phyloP scores from a whole-genome alignment of 2,329 filamentous ascomycete genomes.

The Colletotrichum spinosum region DNA sequence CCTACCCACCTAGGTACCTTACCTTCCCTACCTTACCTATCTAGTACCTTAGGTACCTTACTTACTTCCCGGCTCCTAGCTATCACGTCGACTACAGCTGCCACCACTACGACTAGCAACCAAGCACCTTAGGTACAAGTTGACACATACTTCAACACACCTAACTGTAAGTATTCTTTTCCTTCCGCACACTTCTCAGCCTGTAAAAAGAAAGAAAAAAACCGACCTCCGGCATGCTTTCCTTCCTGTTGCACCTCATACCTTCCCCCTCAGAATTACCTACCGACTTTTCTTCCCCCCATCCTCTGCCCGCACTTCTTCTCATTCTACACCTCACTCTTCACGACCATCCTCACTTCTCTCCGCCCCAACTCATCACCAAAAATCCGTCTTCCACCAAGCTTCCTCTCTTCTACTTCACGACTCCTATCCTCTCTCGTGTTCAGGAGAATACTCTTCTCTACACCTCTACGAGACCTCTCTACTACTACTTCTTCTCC shows the following conservation, averaged over 20 bases:
- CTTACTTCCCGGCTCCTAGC: too few relatives aligned
- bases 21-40: too few relatives aligned
- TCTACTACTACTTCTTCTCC: conserved; percentile 35
- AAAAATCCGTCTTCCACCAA: conserved; percentile 38
- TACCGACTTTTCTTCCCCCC: conserved; percentile 40
- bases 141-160: neutral
- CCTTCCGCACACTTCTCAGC: conserved; percentile 20
- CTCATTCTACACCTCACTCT: conserved; percentile 40
- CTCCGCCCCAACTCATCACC: conserved; percentile 41
- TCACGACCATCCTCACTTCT: conserved; percentile 40
- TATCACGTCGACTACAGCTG: too few relatives aligned
- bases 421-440: conserved; percentile 31
- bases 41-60: too few relatives aligned
- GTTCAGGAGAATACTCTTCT: neutral
- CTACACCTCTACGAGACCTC: conserved; percentile 21
- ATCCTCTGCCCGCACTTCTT: conserved; percentile 43
- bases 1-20: too few relatives aligned
- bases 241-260: conserved; percentile 38
- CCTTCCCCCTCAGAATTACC: conserved; percentile 37
- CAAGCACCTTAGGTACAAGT: too few relatives aligned
- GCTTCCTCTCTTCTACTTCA: conserved; percentile 42
- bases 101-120: too few relatives aligned
- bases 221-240: conserved; percentile 34
- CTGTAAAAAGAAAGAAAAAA: conserved; percentile 13
- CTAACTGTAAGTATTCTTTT: conserved; percentile 14